Base-by-base conservation (phyloP, 208 protist species). In the Leishmania major region DNA sequence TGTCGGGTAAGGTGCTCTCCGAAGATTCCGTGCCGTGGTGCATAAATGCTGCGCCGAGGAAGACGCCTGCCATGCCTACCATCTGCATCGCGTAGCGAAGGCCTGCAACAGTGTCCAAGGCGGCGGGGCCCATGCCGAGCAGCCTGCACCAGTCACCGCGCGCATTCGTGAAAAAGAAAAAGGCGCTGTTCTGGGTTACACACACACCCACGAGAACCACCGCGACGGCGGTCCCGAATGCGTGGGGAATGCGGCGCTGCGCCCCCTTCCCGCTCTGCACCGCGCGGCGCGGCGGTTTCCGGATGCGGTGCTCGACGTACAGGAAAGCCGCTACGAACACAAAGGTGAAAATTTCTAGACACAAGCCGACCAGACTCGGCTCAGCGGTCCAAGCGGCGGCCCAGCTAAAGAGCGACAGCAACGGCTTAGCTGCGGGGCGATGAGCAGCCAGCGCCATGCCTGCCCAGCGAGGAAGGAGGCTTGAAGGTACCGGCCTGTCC, bases 331-430 rank as follows among this genome's bases (percentile, higher is more conserved):
- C 74, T 11, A 35, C 47, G 47, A 82, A 82, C 3, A 75, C 53
- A 47, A 86, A 86, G 2, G 82, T 76, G 22, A 75, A 47, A 7
- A 72, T 22, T 80, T 87, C 87, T 13, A 80, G 78, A 57, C 37
- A 75, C 3, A 92, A 51, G 1, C 83, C 79, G 8, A 75, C 67
- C 67, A 75, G 47, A 53, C 83, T 87, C 1, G 86, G 71, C n/a
- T 66, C 37, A 0, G 82, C 43, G 4, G 72, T 11, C 78, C 78
- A 86, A 35, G 78, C 82, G 17, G 60, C 55, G 8, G 35, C 77
- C 82, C 82, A 86, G 40, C 77, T 69, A 19, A 78, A 37, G n/a
- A 53, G 43, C 1, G 74, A 66, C 31, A 86, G 73, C 0, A 86
- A 74, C 71, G 74, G 31, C 25, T 57, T 6, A 6, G 78, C 49